phyloP scores from a whole-genome alignment of 345 rosid genomes.

The Adansonia digitata region DNA sequence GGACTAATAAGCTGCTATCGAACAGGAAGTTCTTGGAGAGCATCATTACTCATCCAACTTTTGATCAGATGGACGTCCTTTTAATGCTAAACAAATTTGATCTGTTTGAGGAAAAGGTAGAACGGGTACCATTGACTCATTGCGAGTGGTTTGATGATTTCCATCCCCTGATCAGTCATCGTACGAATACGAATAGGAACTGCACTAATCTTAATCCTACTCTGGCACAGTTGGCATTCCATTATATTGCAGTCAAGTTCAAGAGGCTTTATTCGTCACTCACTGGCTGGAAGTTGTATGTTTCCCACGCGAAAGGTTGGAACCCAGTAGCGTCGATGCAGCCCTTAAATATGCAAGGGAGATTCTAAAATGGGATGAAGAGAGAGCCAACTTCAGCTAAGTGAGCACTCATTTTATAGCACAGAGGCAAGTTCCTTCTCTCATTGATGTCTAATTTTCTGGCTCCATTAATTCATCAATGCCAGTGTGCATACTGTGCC shows the following conservation, averaged over 20 bases:
- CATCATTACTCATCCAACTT: conserved; percentile 76
- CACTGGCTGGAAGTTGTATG: conserved; percentile 72
- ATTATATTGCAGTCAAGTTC: conserved; percentile 80
- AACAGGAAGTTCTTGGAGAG: conserved; percentile 76
- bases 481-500: conserved; percentile 27
- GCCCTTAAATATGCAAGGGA: conserved; percentile 79
- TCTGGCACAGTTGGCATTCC: conserved; percentile 75
- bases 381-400: conserved; percentile 42
- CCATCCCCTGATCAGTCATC: conserved; percentile 34
- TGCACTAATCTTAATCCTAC: conserved; percentile 65
- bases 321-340: conserved; percentile 54
- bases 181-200: conserved; percentile 34
- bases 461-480: not conserved
- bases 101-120: conserved; percentile 77
- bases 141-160: conserved; percentile 31
- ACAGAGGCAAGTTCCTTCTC: conserved; percentile 39
- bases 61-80: conserved; percentile 85
- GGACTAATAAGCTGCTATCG: conserved; percentile 65
- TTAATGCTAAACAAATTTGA: conserved; percentile 79
- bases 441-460: conserved; percentile 18
- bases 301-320: conserved; percentile 61
- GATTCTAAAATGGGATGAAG: conserved; percentile 90
- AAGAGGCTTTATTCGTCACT: conserved; percentile 71
- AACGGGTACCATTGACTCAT: conserved; percentile 53
- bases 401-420: conserved; percentile 42